Conservation (phyloP, 2,329 filamentous ascomycete species). For the Pseudogymnoascus sp. region DNA sequence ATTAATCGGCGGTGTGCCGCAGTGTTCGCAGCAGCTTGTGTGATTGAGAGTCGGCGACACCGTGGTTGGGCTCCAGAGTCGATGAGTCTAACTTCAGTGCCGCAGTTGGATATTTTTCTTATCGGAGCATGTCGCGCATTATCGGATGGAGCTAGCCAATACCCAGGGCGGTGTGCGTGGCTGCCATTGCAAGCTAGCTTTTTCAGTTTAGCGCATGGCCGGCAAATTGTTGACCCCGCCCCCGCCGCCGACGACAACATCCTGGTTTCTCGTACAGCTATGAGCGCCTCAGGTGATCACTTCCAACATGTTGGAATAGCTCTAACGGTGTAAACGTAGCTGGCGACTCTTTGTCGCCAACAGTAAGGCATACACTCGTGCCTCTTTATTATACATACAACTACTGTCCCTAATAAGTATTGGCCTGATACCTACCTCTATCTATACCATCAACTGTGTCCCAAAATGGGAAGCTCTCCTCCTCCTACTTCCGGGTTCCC, state of each 20-base stretch:
- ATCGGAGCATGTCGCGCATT: neutral
- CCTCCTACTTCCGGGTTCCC: neutral
- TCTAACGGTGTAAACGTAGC: neutral
- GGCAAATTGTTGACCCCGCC: neutral
- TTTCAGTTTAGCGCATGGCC: neutral
- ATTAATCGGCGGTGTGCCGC: neutral
- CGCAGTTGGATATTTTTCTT: conserved; percentile 1
- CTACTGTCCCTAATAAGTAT: neutral
- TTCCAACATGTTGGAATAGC: neutral
- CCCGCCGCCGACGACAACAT: neutral
- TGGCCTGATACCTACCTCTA: neutral
- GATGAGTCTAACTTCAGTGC: neutral
- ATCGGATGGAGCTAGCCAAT: conserved; percentile 7
- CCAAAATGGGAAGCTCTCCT: neutral
- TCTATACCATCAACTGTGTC: neutral
- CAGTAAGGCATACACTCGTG: neutral
- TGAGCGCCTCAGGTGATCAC: neutral
- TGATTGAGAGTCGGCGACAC: neutral
- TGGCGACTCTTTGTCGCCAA: neutral
- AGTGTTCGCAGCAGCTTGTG: neutral
- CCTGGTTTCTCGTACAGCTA: neutral
- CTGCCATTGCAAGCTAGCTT: neutral
- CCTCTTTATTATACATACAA: neutral
- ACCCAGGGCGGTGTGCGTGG: neutral
- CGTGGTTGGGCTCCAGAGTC: neutral